Conservation (phyloP, 257 asterid species). For the Cordia subcordata region DNA sequence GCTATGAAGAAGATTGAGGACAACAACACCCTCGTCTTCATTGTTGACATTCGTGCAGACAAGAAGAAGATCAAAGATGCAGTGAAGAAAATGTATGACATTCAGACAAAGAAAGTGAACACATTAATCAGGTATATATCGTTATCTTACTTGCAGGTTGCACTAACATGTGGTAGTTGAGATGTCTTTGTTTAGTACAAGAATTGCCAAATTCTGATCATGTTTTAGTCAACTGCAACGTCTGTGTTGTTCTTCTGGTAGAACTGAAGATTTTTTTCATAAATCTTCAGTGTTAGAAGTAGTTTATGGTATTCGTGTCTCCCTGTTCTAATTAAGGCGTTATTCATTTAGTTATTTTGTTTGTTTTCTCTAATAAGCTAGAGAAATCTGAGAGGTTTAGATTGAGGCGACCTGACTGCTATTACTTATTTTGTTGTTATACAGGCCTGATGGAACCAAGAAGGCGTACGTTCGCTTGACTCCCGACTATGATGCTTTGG, state of each 20-base stretch:
- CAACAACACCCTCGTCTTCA: conserved; percentile 28
- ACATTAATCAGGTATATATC: conserved; percentile 23
- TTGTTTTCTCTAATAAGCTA: too few species aligned
- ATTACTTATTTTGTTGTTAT: conserved; percentile 1
- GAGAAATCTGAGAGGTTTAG: not conserved
- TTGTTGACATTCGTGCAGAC: conserved; percentile 27
- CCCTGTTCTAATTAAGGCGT: not conserved
- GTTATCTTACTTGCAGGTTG: too few species aligned
- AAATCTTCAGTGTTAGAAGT: too few species aligned
- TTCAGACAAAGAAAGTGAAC: conserved; percentile 28
- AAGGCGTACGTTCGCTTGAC: conserved; percentile 22
- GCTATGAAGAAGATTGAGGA: conserved; percentile 32
- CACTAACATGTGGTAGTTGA: not conserved
- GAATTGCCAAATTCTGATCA: too few species aligned
- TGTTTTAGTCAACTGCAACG: too few species aligned
- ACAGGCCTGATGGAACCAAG: conserved; percentile 24
- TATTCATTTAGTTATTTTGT: too few species aligned
- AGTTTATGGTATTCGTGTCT: too few species aligned
- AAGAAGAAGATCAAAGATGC: conserved; percentile 26
- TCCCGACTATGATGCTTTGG: conserved; percentile 24
- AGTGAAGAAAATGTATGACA: conserved; percentile 26
- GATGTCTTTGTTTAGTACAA: too few species aligned
- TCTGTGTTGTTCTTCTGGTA: too few species aligned
- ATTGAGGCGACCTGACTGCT: not conserved
- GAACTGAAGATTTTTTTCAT: too few species aligned